A percentile compares a stretch with the other conserved stretches of the same genome.
Evolutionary conservation across 140 eudicot species (phyloP).

Genomic region (Senecio squalidus): DNA sequence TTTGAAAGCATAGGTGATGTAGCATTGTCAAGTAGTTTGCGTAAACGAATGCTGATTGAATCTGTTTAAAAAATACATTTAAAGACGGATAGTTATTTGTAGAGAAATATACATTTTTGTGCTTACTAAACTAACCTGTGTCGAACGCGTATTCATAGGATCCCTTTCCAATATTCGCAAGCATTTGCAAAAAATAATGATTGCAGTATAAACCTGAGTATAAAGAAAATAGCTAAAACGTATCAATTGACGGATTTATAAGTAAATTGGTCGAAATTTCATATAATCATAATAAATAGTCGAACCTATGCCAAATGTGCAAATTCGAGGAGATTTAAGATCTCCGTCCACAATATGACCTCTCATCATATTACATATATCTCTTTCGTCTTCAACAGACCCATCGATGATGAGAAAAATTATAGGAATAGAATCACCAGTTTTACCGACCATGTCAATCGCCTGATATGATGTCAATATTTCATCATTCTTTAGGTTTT

Average conservation of each 20-base stretch:
- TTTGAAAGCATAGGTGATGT: constrained; percentile 57
- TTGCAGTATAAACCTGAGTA: constrained; percentile 75
- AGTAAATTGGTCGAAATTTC: neutral
- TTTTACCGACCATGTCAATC: constrained; percentile 46
- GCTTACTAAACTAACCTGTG: constrained; percentile 44
- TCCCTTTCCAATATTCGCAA: constrained; percentile 82
- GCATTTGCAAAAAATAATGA: constrained; percentile 85
- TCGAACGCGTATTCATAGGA: constrained; percentile 70
- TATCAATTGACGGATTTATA: neutral
- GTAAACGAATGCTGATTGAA: constrained; percentile 52
- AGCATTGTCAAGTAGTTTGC: constrained; percentile 46
- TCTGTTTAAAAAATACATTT: constrained; percentile 34
- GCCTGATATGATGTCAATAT: constrained; percentile 44
- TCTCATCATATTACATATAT: constrained; percentile 56
- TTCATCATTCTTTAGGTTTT: constrained; percentile 4
- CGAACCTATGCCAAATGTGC: constrained; percentile 89
- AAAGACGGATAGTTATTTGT: neutral
- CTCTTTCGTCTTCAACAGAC: constrained; percentile 74
- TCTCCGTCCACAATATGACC: constrained; percentile 29
- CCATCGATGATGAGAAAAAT: constrained; percentile 83
- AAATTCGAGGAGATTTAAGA: constrained; percentile 49
- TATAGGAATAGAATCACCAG: constrained; percentile 39
- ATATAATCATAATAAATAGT: neutral
- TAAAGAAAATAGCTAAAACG: neutral
- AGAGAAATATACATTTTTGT: neutral